Conservation (phyloP, 2,329 filamentous ascomycete species). For the Penicillium digitatum region DNA sequence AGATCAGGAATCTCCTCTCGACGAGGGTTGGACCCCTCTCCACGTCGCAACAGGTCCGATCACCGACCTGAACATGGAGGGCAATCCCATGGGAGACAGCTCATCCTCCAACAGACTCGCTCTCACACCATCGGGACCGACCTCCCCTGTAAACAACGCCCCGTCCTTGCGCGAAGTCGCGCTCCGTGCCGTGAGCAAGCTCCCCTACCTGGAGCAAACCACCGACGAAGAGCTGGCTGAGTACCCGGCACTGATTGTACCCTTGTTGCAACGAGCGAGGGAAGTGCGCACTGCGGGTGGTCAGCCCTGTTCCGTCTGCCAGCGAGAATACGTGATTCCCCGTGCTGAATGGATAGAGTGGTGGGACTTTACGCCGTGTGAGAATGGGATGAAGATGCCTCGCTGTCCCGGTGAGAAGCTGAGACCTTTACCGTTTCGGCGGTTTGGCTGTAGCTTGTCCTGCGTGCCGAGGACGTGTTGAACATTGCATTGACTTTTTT, state of each 20-base stretch:
- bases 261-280: constrained; percentile 35
- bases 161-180: constrained; percentile 45
- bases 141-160: constrained; percentile 17
- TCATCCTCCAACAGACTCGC: constrained; percentile 3
- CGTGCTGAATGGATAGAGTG: constrained; percentile 46
- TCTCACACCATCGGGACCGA: neutral
- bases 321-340: constrained; percentile 40
- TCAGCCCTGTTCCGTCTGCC: constrained; percentile 41
- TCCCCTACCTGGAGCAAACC: constrained; percentile 36
- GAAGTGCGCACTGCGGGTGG: constrained; percentile 38
- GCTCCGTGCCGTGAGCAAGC: constrained; percentile 39
- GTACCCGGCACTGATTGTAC: constrained; percentile 34
- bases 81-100: constrained; percentile 19
- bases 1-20: constrained; percentile 27
- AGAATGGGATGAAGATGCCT: constrained; percentile 36
- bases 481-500: neutral
- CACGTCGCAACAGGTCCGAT: constrained; percentile 37
- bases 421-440: constrained; percentile 40
- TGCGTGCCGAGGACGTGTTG: constrained; percentile 29
- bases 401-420: constrained; percentile 30
- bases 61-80: constrained; percentile 35
- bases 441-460: constrained; percentile 40
- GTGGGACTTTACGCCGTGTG: constrained; percentile 42
- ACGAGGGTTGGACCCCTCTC: constrained; percentile 35
- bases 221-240: constrained; percentile 34